A percentile compares a stretch with the other conserved stretches of the same genome.
These are phyloP conservation scores for Cucumis hystrix DNA, from an alignment of 306 rosid genomes.

Conservation along the genomic window DNA sequence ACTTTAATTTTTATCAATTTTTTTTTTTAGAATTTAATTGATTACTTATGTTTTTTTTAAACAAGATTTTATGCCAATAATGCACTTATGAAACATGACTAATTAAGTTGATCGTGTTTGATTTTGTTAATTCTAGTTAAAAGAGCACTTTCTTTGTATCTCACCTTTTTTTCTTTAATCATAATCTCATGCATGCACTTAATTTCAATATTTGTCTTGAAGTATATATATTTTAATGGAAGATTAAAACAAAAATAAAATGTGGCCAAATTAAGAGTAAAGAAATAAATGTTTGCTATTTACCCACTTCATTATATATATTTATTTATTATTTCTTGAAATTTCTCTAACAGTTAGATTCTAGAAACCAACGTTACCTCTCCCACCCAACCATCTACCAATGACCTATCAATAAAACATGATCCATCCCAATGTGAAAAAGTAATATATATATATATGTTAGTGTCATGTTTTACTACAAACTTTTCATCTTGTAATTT, in stretches of 20 bases:
- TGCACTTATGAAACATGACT: not conserved
- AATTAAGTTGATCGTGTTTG: not conserved
- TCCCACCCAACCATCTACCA: constrained; percentile 3
- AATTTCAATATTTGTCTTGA: too few species aligned
- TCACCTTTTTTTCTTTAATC: too few species aligned
- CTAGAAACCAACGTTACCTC: not conserved
- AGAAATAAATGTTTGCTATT: not conserved
- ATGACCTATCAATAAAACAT: not conserved
- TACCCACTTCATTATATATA: not conserved
- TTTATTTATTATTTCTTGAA: not conserved
- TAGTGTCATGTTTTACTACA: too few species aligned
- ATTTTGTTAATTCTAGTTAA: not conserved
- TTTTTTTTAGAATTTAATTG: too few species aligned
- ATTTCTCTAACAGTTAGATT: not conserved
- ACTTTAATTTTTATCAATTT: too few species aligned
- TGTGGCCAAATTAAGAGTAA: not conserved
- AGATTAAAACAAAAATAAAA: too few species aligned
- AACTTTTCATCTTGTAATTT: too few species aligned
- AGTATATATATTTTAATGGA: too few species aligned
- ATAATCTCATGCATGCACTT: too few species aligned
- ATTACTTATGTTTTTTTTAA: too few species aligned
- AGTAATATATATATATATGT: not conserved
- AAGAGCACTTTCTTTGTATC: not conserved
- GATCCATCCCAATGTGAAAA: not conserved
- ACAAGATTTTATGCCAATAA: not conserved